Base-by-base conservation (phyloP, 2,329 filamentous ascomycete species). In the Arachnomyces sp. region DNA sequence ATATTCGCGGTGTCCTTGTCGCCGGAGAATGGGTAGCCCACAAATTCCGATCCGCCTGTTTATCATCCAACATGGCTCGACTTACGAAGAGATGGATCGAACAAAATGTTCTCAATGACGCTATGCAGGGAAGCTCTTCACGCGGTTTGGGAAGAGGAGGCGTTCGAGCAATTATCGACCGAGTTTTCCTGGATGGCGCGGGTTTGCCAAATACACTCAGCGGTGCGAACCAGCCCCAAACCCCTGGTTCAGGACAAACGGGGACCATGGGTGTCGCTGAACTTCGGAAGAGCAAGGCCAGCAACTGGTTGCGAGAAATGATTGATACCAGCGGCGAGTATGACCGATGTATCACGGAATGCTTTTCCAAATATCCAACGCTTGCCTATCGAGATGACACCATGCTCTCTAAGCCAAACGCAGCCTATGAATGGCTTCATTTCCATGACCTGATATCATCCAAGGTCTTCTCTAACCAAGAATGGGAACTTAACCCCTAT, bases 301-400 rank as follows among this genome's bases (percentile, higher is more conserved):
- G 77, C 54, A 66, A 69, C 16, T 67, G 73, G 33, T 58, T 82
- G 8, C 66, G 75, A 34, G 75, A 82, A 51, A 77, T 82, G 67
- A 64, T 81, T 13, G 74, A 81, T 51, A 75, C 75, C 7, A 74
- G 71, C 49, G 78, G 77, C 13, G 78, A 82, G 28, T 71, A 72
- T 32, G 78, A 82, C 54, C 72, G 76, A 31, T 75, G 80, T 50
- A 63, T 79, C 35, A 72, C 72, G 9, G 75, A 96, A 46, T 82
- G 93, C 52, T 95, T 95, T 56, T 73, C 84, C 15, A 77, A 84
- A 49, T 98, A 95, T 60, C 88, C 90, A 0, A 80, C 78, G 31
- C 85, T 88, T 52, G 81, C 88, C 14, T 98, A 84, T 63, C 93
- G 95, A 66, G 92, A 98, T 59, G 92, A 98, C 61, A 84, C 82